These are phyloP conservation scores for Oryza coarctata DNA, from an alignment of 176 grass and related monocot species.

Conservation along the genomic window DNA sequence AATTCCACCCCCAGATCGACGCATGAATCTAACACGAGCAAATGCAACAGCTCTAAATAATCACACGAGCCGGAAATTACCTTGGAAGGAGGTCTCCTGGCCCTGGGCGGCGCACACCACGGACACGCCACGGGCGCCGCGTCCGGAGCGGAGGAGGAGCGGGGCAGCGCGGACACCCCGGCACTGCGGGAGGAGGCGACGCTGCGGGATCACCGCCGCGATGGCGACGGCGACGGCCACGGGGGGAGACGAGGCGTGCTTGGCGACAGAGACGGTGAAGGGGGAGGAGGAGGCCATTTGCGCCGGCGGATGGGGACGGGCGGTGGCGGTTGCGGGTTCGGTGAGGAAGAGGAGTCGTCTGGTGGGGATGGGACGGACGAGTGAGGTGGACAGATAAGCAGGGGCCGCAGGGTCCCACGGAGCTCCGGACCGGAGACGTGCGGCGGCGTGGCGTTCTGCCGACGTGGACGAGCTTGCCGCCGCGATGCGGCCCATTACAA, in stretches of 20 bases:
- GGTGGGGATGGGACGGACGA: not conserved
- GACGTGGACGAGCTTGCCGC: not conserved
- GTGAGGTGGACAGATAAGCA: constrained; percentile 6
- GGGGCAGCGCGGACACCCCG: not conserved
- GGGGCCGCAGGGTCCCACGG: not conserved
- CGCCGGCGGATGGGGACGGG: constrained; percentile 1
- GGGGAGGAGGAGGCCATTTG: constrained; percentile 38
- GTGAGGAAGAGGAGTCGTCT: not conserved
- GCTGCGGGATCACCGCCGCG: not conserved
- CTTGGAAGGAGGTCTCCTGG: constrained; percentile 56
- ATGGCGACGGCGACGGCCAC: not conserved
- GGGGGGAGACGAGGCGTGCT: constrained; percentile 8
- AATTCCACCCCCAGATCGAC: constrained; percentile 19
- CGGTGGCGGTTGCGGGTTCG: not conserved
- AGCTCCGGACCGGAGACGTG: not conserved
- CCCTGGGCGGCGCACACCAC: constrained; percentile 55
- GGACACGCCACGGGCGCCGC: constrained; percentile 13
- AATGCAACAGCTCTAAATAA: not conserved
- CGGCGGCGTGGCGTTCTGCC: not conserved
- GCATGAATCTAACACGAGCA: not conserved
- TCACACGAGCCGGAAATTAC: not conserved
- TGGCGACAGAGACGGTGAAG: constrained; percentile 29
- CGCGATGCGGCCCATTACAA: not conserved
- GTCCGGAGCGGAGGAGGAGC: not conserved
- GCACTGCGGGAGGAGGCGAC: constrained; percentile 21